These are phyloP conservation scores for Aspergillus indologenus DNA, from an alignment of 495 filamentous ascomycete genomes.

Conservation along the genomic window DNA sequence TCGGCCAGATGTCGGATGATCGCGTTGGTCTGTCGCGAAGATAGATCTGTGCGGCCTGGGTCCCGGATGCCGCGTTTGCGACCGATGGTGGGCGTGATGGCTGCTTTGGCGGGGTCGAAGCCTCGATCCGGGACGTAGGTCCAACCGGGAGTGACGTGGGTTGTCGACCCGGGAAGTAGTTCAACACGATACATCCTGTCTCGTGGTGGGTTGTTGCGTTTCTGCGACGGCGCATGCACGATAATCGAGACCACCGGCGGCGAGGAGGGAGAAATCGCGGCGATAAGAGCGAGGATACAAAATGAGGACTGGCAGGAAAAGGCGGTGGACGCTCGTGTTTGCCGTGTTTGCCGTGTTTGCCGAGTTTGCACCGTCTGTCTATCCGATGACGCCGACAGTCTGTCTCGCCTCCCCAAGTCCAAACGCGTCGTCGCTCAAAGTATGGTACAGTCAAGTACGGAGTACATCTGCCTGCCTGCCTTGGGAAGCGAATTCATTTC, in stretches of 20 bases:
- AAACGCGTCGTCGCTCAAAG: background rate
- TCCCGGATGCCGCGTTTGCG: slow-evolving; percentile 64
- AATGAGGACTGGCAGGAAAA: background rate
- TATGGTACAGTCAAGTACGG: too few relatives aligned
- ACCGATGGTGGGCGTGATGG: slow-evolving; percentile 53
- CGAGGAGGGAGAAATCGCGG: background rate
- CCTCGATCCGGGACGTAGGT: slow-evolving; percentile 81
- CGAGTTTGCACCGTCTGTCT: slow-evolving; percentile 25
- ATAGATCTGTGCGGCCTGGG: slow-evolving; percentile 56
- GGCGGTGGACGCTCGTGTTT: slow-evolving; percentile 20
- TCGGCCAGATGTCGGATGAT: slow-evolving; percentile 73
- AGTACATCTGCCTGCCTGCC: too few relatives aligned
- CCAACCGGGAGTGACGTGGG: slow-evolving; percentile 74
- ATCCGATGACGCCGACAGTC: slow-evolving; percentile 9
- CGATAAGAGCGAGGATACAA: background rate
- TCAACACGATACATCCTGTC: slow-evolving; percentile 62
- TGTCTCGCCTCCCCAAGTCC: background rate
- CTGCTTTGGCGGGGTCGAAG: slow-evolving; percentile 56
- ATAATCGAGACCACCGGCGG: slow-evolving; percentile 2
- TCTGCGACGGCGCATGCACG: background rate
- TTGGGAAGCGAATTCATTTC: too few relatives aligned
- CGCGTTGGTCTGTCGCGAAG: slow-evolving; percentile 72
- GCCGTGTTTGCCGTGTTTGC: slow-evolving; percentile 25
- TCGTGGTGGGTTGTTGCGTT: slow-evolving; percentile 1
- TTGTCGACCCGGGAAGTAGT: slow-evolving; percentile 67